Evolutionary conservation across 306 rosid genomes (phyloP).

Genomic region (Vigna trinervia): DNA sequence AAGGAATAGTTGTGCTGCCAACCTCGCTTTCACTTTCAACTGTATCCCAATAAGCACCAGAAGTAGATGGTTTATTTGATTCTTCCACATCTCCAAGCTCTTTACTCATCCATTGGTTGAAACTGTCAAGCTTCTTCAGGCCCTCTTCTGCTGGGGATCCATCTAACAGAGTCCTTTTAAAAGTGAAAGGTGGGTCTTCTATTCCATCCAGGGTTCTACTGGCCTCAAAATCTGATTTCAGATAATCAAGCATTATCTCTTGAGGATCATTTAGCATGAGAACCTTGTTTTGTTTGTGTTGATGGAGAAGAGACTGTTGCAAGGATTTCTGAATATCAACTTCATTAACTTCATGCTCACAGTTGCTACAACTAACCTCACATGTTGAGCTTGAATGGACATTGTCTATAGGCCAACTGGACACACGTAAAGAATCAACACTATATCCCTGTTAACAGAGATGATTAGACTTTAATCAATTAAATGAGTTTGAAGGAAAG

Average conservation of each 20-base stretch:
- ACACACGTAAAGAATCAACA: slow-evolving; percentile 44
- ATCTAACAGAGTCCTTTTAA: slow-evolving; percentile 55
- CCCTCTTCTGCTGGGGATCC: slow-evolving; percentile 55
- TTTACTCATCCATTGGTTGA: slow-evolving; percentile 83
- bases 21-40: slow-evolving; percentile 66
- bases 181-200: slow-evolving; percentile 44
- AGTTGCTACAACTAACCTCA: slow-evolving; percentile 44
- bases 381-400: slow-evolving; percentile 39
- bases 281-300: slow-evolving; percentile 44
- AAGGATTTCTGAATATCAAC: slow-evolving; percentile 48
- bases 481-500: slow-evolving; percentile 34
- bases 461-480: slow-evolving; percentile 37
- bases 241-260: slow-evolving; percentile 43
- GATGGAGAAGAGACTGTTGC: slow-evolving; percentile 42
- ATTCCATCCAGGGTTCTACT: slow-evolving; percentile 52
- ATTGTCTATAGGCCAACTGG: slow-evolving; percentile 56
- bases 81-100: slow-evolving; percentile 84
- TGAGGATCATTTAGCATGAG: slow-evolving; percentile 47
- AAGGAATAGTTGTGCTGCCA: slow-evolving; percentile 56
- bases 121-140: slow-evolving; percentile 81
- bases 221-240: slow-evolving; percentile 51
- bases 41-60: slow-evolving; percentile 69
- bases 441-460: slow-evolving; percentile 54
- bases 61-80: slow-evolving; percentile 61
- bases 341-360: slow-evolving; percentile 49